Base-by-base conservation (phyloP, 768 basidiomycete genomes). In the Mycena venus region DNA sequence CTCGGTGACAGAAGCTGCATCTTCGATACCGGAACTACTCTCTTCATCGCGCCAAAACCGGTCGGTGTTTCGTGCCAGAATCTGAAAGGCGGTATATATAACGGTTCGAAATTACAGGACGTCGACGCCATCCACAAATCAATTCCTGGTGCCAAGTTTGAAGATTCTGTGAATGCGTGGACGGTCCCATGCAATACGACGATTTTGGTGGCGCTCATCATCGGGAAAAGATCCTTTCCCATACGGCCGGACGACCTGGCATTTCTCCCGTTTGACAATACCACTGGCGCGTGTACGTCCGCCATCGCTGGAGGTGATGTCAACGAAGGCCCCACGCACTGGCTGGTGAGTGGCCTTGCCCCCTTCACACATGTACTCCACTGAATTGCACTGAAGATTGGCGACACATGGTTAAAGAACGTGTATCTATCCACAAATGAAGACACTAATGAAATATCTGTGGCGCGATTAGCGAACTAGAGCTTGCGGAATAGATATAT, bases 161-260 rank as follows among this genome's bases (percentile, higher is more conserved):
- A 90, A 76, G 84, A 84, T 8, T 38, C 17, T 83, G 90, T 63
- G 85, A 87, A 78, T 83, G 86, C 77, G 82, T 94, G 87, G 86
- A 91, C 86, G 12, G 84, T 95, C 64, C 93, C 94, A 2, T 95
- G 94, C 83, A 91, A 87, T 29, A 89, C 88, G 17, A 87, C 82
- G 60, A 83, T 89, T 15, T 83, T 82, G 49, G 79, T 94, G 44
- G 86, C 91, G 2, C 83, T 95, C 62, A 87, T 85, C 9, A 90
- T 95, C 67, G 90, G 91, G n/a, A 89, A 90, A 7, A 76, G 82
- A 27, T 73, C 84, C 25, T 95, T 95, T 78, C 70, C 85, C n/a
- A 91, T 94, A 72, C 85, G 90, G 64, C 83, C 92, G 11, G 82
- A 85, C 59, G 93, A 94, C 80, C 79, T 94, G 27, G 83, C 89